Evolutionary conservation across 2,329 filamentous ascomycete species (phyloP), one percentile per base, ranked within the genome.

Genomic region (Penicillium sp.): DNA sequence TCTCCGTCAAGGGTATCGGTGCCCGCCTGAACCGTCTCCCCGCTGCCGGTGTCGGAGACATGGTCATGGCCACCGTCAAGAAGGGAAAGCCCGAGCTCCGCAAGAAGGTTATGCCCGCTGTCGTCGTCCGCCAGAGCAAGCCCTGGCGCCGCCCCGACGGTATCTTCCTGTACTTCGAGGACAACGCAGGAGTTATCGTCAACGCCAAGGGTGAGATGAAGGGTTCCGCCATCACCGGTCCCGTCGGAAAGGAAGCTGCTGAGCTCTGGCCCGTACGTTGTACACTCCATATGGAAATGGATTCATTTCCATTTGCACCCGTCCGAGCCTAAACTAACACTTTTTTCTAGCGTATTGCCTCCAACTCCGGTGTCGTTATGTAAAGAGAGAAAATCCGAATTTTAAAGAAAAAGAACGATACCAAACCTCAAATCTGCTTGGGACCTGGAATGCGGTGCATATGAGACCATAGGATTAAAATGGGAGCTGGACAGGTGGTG

Each of bases 161-260:
- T 77, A 87, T 97, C 70, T 98, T 88, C 83, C 84, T 98, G 67
- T 98, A 98, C 84, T 98, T 98, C 72, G 93, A 98, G 88, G 94
- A 98, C 79, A 98, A 98, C 77, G 93, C 93, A 74, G 93, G 93
- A 84, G 93, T 98, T 70, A 98, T 98, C 71, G 93, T 98, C 82
- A 98, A 98, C 83, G 89, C 91, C 77, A 98, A 98, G 87, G 93
- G 93, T 79, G 93, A 98, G 81, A 98, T 98, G 93, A 98, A 98
- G 87, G 93, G 93, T 73, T 96, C 89, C 62, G 93, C 93, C 75
- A 98, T 98, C 75, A 98, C 93, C 67, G 93, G 93, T 67, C 93
- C 93, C 68, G 91, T 98, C 72, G 93, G 91, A 76, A 98, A 98
- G 86, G 93, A 98, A 81, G 93, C 93, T 74, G 93, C 93, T 75